Evolutionary conservation across 495 filamentous ascomycete species (phyloP).

Genomic region (Aspergillus bertholletiae): DNA sequence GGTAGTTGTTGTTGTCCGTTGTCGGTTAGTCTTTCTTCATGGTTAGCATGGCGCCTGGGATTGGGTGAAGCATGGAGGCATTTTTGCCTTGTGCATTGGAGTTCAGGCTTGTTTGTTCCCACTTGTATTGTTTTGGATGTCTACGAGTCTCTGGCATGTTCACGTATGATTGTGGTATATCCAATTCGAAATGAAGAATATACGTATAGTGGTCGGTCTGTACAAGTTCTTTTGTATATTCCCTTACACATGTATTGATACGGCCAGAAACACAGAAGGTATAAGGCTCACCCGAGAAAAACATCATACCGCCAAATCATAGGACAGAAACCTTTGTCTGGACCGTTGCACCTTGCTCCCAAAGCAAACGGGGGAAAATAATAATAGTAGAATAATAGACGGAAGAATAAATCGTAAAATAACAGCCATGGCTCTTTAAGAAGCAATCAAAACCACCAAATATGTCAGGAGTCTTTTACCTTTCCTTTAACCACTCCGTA

Average conservation of each 20-base stretch:
- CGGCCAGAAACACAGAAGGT: neutral
- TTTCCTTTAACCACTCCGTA: neutral
- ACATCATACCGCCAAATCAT: neutral
- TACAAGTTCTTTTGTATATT: neutral
- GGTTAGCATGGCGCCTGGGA: slow-evolving; percentile 25
- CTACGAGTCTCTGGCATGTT: neutral
- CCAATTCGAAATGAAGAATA: slow-evolving; percentile 5
- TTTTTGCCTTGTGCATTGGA: slow-evolving; percentile 1
- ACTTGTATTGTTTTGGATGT: slow-evolving; percentile 4
- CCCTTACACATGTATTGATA: neutral
- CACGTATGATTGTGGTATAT: slow-evolving; percentile 1
- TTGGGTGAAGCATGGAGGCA: neutral
- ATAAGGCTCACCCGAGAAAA: neutral
- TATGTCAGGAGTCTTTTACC: neutral
- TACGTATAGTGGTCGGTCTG: neutral
- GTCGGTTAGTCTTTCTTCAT: slow-evolving; percentile 10
- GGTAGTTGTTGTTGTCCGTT: neutral
- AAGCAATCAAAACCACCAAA: slow-evolving; percentile 6
- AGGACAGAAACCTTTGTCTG: neutral
- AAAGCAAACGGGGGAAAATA: neutral
- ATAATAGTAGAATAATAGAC: neutral
- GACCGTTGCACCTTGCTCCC: neutral
- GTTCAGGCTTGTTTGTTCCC: slow-evolving; percentile 8
- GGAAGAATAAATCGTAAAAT: slow-evolving; percentile 8
- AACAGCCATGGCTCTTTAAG: neutral